Conservation (phyloP, 2,329 filamentous ascomycete species). For the Dendryphion nanum region DNA sequence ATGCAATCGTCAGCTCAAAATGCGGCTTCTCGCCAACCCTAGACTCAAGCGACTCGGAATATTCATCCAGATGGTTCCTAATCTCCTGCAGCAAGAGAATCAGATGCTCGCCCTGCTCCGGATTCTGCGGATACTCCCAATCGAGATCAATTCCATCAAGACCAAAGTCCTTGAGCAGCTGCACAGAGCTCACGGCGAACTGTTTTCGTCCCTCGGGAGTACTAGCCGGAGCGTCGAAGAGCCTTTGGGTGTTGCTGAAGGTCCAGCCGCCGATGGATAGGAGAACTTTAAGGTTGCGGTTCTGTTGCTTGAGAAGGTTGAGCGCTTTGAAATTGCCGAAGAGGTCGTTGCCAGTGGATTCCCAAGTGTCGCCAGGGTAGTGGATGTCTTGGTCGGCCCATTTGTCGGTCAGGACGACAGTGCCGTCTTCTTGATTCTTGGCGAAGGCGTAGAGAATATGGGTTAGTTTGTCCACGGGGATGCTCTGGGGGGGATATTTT, state of each 20-base stretch:
- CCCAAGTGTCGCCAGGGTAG: conserved; percentile 59
- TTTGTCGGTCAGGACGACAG: conserved; percentile 49
- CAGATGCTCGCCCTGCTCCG: conserved; percentile 41
- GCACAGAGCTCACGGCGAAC: conserved; percentile 72
- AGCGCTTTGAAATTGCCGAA: conserved; percentile 79
- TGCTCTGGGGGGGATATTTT: conserved; percentile 79
- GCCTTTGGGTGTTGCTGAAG: conserved; percentile 59
- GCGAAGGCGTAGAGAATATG: conserved; percentile 91
- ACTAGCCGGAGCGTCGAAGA: conserved; percentile 70
- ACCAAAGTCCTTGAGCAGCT: conserved; percentile 75
- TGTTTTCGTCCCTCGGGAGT: conserved; percentile 59
- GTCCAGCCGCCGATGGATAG: conserved; percentile 84
- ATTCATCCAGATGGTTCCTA: conserved; percentile 40
- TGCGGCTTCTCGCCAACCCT: conserved; percentile 28
- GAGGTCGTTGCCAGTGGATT: conserved; percentile 65
- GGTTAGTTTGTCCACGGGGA: conserved; percentile 77
- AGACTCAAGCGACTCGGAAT: conserved; percentile 35
- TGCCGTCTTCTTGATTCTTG: conserved; percentile 78
- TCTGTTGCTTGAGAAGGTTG: conserved; percentile 70
- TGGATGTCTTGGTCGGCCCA: conserved; percentile 57
- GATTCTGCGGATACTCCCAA: conserved; percentile 47
- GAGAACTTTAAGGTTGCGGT: conserved; percentile 75
- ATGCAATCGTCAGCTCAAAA: conserved; percentile 47
- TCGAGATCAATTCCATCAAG: conserved; percentile 55
- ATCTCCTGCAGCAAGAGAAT: conserved; percentile 41